These are phyloP conservation scores for Venturia nashicola DNA, from an alignment of 2,329 filamentous ascomycete species.

Conservation along the genomic window DNA sequence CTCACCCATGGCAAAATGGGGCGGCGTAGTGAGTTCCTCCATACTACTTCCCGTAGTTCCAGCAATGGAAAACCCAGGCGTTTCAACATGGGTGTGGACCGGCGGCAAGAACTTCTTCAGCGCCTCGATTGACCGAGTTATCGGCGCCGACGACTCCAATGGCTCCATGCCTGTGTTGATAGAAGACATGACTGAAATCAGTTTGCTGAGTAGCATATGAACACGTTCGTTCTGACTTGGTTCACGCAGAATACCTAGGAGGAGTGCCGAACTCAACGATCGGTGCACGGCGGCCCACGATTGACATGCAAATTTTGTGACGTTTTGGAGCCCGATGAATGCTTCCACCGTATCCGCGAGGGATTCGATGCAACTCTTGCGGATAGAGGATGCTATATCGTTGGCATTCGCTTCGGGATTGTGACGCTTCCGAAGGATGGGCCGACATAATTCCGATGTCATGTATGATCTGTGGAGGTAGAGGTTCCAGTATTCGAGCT, in stretches of 20 bases:
- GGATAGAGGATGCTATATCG: constrained; percentile 25
- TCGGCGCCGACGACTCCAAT: constrained; percentile 33
- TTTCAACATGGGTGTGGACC: background rate
- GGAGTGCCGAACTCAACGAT: constrained; percentile 30
- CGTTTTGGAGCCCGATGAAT: constrained; percentile 46
- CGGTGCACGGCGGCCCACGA: constrained; percentile 33
- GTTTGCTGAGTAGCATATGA: constrained; percentile 30
- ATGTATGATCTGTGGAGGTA: constrained; percentile 52
- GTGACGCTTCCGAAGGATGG: constrained; percentile 34
- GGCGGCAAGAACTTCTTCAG: constrained; percentile 17
- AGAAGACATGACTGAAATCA: constrained; percentile 34
- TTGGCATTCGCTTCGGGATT: constrained; percentile 29
- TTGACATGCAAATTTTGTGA: constrained; percentile 31
- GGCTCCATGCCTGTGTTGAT: constrained; percentile 35
- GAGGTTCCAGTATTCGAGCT: constrained; percentile 47
- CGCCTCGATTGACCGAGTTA: constrained; percentile 34
- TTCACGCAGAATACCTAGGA: constrained; percentile 33
- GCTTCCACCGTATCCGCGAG: constrained; percentile 46
- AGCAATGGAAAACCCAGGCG: background rate
- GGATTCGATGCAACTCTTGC: constrained; percentile 42
- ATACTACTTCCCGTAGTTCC: background rate
- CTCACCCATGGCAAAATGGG: background rate
- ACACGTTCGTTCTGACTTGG: constrained; percentile 32
- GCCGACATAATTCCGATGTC: constrained; percentile 48
- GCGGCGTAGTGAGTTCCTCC: background rate